These are phyloP conservation scores for Puccinellia tenuiflora DNA, from an alignment of 176 grass and related monocot genomes.

Conservation along the genomic window DNA sequence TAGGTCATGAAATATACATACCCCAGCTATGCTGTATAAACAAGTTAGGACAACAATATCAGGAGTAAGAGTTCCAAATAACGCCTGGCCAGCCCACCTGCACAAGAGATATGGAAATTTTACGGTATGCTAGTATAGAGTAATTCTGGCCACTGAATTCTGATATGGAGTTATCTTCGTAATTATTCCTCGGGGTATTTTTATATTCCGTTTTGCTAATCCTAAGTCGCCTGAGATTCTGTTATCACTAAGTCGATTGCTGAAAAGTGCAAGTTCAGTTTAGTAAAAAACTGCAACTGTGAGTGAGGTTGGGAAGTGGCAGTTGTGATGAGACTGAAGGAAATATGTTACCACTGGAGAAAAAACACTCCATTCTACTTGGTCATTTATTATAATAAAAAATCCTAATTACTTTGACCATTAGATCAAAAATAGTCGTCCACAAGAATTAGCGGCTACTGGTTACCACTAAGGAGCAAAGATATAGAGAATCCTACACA, in stretches of 20 bases:
- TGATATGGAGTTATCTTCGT: not conserved
- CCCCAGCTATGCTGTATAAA: slow-evolving; percentile 89
- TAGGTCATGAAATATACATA: slow-evolving; percentile 30
- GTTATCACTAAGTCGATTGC: not conserved
- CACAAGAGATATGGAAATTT: slow-evolving; percentile 12
- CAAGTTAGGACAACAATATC: slow-evolving; percentile 86
- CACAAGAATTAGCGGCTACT: not conserved
- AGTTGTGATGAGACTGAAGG: not conserved
- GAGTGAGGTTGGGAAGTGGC: not conserved
- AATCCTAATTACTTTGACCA: not conserved
- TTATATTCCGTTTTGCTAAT: not conserved
- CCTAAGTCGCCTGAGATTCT: not conserved
- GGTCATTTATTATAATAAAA: not conserved
- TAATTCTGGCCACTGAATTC: not conserved
- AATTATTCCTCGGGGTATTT: not conserved
- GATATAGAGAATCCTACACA: slow-evolving; percentile 11
- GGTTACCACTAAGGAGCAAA: not conserved
- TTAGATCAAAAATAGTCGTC: not conserved
- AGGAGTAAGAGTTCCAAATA: slow-evolving; percentile 94
- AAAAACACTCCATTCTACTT: not conserved
- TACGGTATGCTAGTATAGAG: not conserved
- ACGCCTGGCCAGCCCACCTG: slow-evolving; percentile 96
- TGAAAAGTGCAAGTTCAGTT: not conserved
- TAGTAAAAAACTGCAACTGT: not conserved
- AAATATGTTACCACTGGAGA: not conserved